These are phyloP conservation scores for Cryptococcus sp. DNA, from an alignment of 1,284 basidiomycete genomes.

Conservation along the genomic window DNA sequence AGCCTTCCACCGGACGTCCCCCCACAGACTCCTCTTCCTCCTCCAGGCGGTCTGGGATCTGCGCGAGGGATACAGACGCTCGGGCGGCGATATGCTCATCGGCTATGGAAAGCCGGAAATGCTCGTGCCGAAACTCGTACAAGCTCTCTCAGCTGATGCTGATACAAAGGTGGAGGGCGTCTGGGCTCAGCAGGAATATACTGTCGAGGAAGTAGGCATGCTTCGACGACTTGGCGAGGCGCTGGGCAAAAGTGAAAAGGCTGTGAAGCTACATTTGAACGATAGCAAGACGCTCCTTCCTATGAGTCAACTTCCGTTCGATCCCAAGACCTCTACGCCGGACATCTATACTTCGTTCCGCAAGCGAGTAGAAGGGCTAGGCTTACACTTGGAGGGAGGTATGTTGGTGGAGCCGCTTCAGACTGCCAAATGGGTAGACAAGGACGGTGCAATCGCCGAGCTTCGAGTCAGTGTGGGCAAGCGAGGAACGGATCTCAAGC, in stretches of 20 bases:
- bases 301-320: constrained; percentile 55
- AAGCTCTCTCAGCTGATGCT: constrained; percentile 42
- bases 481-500: constrained; percentile 35
- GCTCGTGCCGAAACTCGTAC: constrained; percentile 52
- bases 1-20: constrained; percentile 58
- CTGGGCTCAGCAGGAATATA: constrained; percentile 40
- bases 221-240: constrained; percentile 5
- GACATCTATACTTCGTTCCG: constrained; percentile 59
- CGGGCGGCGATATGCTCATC: constrained; percentile 57
- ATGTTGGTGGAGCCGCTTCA: constrained; percentile 46
- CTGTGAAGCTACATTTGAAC: constrained; percentile 30
- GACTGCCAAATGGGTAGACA: constrained; percentile 20
- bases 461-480: constrained; percentile 17
- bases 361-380: constrained; percentile 56
- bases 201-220: constrained; percentile 17
- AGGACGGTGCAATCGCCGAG: constrained; percentile 3
- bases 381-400: constrained; percentile 45
- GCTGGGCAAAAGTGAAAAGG: constrained; percentile 21
- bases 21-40: constrained; percentile 53
- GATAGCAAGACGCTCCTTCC: constrained; percentile 52
- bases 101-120: constrained; percentile 57
- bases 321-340: constrained; percentile 49
- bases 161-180: constrained; percentile 36
- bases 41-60: constrained; percentile 58
- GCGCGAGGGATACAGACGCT: constrained; percentile 49